phyloP scores from a whole-genome alignment of 352 stramenopile species.

The Globisporangium ultimum region DNA sequence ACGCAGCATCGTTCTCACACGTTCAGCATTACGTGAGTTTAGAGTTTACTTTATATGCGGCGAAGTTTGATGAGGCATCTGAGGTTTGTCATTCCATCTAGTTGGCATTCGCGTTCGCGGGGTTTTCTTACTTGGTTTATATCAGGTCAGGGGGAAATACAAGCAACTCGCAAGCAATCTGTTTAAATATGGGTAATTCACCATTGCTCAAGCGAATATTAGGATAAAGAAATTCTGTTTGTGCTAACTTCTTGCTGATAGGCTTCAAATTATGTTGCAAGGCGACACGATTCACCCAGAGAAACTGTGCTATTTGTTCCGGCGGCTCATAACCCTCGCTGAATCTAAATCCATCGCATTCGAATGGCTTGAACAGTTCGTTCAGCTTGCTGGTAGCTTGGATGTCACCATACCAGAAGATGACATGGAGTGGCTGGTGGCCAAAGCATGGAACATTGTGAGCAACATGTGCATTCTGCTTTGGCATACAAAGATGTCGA shows the following conservation, averaged over 20 bases:
- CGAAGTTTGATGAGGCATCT: slow-evolving; percentile 48
- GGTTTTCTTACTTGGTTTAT: slow-evolving; percentile 3
- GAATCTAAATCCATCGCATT: slow-evolving; percentile 35
- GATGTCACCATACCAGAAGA: slow-evolving; percentile 35
- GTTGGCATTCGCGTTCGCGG: background rate
- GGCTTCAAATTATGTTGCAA: slow-evolving; percentile 63
- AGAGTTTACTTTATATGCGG: slow-evolving; percentile 64
- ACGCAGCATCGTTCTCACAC: background rate
- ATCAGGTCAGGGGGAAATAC: slow-evolving; percentile 53
- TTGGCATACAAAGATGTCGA: background rate
- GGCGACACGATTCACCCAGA: slow-evolving; percentile 20
- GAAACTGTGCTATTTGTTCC: slow-evolving; percentile 59
- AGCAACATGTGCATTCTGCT: background rate
- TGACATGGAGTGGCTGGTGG: slow-evolving; percentile 70
- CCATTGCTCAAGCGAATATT: background rate
- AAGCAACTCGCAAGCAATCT: slow-evolving; percentile 44
- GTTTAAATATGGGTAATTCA: slow-evolving; percentile 54
- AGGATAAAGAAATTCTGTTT: background rate
- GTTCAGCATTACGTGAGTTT: background rate
- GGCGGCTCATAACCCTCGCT: slow-evolving; percentile 50
- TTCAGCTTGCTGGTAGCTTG: slow-evolving; percentile 52
- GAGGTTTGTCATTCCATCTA: slow-evolving; percentile 19
- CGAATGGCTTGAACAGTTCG: slow-evolving; percentile 64
- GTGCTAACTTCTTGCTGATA: slow-evolving; percentile 13
- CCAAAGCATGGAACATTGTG: slow-evolving; percentile 80